A percentile compares a stretch with the other conserved stretches of the same genome.
These are phyloP conservation scores for Emergomyces pasteurianus DNA, from an alignment of 2,329 filamentous ascomycete genomes.

Conservation along the genomic window DNA sequence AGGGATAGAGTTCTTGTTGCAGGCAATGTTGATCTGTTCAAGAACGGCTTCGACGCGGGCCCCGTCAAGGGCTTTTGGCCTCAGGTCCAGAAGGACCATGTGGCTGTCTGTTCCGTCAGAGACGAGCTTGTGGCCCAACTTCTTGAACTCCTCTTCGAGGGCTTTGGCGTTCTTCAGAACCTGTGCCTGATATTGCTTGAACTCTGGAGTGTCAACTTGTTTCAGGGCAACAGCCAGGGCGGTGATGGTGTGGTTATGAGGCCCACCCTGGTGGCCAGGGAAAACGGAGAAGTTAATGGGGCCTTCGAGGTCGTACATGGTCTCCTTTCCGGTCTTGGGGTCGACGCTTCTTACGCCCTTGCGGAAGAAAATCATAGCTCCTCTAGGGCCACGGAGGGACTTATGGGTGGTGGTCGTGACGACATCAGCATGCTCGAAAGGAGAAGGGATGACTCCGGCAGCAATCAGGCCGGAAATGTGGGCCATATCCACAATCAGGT, in stretches of 20 bases:
- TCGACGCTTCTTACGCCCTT: conserved; percentile 77
- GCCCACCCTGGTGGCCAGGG: conserved; percentile 93
- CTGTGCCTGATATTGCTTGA: conserved; percentile 82
- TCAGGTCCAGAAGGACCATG: conserved; percentile 83
- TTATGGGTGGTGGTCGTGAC: conserved; percentile 99
- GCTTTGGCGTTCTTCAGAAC: conserved; percentile 87
- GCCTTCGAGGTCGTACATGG: conserved; percentile 77
- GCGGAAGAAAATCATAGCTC: conserved; percentile 97
- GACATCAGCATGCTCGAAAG: conserved; percentile 81
- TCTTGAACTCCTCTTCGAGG: conserved; percentile 63
- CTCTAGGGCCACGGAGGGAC: conserved; percentile 84
- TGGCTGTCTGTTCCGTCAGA: conserved; percentile 96
- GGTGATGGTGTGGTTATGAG: conserved; percentile 98
- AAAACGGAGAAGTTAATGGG: conserved; percentile 97
- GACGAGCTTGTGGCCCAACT: conserved; percentile 69
- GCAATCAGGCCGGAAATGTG: conserved; percentile 93
- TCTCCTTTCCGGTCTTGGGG: conserved; percentile 73
- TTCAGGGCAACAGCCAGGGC: conserved; percentile 88
- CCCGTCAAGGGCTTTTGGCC: conserved; percentile 77
- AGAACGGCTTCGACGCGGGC: conserved; percentile 89
- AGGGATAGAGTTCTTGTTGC: conserved; percentile 98
- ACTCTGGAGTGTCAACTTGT: conserved; percentile 80
- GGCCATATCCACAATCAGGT: conserved; percentile 91
- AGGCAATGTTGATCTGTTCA: conserved; percentile 96
- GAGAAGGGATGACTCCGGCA: conserved; percentile 78